Evolutionary conservation across 805 yeast genomes (phyloP).

Genomic region (Saturnispora kantuleensis): DNA sequence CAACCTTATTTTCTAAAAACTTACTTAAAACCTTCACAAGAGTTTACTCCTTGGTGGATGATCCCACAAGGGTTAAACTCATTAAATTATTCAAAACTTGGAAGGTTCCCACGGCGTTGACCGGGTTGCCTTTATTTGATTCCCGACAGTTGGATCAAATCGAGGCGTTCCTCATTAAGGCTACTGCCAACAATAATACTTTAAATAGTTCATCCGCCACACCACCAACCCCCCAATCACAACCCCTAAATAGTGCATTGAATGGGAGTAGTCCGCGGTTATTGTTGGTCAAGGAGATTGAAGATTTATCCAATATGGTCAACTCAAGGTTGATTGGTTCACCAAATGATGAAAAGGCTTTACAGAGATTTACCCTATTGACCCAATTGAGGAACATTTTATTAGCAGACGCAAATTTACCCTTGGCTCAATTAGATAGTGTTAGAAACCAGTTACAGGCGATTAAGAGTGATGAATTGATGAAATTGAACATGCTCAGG

Average conservation of each 20-base stretch:
- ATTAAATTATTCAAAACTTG: slow-evolving; percentile 79
- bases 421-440: slow-evolving; percentile 23
- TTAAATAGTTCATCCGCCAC: slow-evolving; percentile 13
- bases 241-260: neutral
- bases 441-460: slow-evolving; percentile 25
- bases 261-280: neutral
- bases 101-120: slow-evolving; percentile 56
- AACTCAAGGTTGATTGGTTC: slow-evolving; percentile 29
- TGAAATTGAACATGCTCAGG: slow-evolving; percentile 19
- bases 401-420: slow-evolving; percentile 20
- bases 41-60: slow-evolving; percentile 72
- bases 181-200: slow-evolving; percentile 29
- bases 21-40: slow-evolving; percentile 62
- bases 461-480: slow-evolving; percentile 27
- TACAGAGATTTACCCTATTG: slow-evolving; percentile 36
- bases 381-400: slow-evolving; percentile 34
- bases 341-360: slow-evolving; percentile 31
- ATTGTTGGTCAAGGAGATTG: slow-evolving; percentile 23
- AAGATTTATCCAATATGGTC: slow-evolving; percentile 33
- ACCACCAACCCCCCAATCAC: slow-evolving; percentile 10
- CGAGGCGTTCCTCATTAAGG: slow-evolving; percentile 60
- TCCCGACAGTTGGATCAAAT: slow-evolving; percentile 58
- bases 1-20: slow-evolving; percentile 62
- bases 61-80: slow-evolving; percentile 61
- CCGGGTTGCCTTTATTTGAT: slow-evolving; percentile 66